Conservation (phyloP, 1,139 yeast genomes). For the Saccharomyces pastorianus region DNA sequence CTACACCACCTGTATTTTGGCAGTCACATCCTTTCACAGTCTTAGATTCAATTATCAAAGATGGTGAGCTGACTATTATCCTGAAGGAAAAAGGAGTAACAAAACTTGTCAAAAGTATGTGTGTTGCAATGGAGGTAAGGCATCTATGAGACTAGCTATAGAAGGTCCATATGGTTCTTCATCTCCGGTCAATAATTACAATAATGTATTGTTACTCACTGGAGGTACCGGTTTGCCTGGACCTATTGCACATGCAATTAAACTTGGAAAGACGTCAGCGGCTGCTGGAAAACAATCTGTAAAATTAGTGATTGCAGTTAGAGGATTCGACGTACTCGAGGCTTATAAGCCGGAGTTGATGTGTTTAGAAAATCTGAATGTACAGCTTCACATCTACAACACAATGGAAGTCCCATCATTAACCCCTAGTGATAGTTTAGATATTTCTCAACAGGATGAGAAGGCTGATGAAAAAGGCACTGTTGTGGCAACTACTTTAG, state of each 20-base stretch:
- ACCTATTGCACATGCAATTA: conserved; percentile 30
- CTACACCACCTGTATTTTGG: conserved; percentile 39
- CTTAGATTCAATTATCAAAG: conserved; percentile 26
- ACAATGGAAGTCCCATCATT: not conserved
- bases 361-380: conserved; percentile 27
- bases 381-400: not conserved
- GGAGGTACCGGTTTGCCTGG: conserved; percentile 79
- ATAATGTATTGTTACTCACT: conserved; percentile 47
- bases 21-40: conserved; percentile 70
- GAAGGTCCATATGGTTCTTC: conserved; percentile 59
- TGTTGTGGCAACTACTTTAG: not conserved
- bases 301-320: conserved; percentile 1
- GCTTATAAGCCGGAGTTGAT: conserved; percentile 24
- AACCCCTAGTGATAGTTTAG: not conserved
- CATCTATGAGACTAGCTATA: conserved; percentile 35
- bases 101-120: conserved; percentile 28
- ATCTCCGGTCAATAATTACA: conserved; percentile 30
- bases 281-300: not conserved
- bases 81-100: conserved; percentile 45
- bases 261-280: not conserved
- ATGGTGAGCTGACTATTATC: conserved; percentile 37
- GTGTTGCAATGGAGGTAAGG: conserved; percentile 14
- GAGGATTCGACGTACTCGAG: conserved; percentile 2
- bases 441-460: not conserved
- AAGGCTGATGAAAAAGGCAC: not conserved